These are phyloP conservation scores for Ophiobolus disseminans DNA, from an alignment of 2,329 filamentous ascomycete genomes.

Conservation along the genomic window DNA sequence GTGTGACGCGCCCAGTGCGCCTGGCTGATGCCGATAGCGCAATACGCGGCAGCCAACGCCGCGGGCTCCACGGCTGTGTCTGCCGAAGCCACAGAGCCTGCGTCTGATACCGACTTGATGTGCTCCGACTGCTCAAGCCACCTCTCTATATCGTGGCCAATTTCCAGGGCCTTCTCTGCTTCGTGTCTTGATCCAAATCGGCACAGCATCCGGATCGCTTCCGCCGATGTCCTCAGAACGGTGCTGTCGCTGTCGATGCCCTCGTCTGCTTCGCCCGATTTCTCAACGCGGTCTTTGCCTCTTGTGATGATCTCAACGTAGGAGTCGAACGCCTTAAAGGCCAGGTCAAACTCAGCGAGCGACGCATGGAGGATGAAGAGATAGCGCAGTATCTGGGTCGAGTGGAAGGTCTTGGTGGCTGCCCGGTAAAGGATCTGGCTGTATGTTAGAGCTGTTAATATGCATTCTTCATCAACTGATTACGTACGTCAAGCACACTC, in stretches of 20 bases:
- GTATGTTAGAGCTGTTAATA: neutral
- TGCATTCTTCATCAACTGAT: neutral
- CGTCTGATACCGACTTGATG: slow-evolving; percentile 30
- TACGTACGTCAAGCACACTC: slow-evolving; percentile 71
- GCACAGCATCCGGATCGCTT: slow-evolving; percentile 81
- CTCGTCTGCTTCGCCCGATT: slow-evolving; percentile 71
- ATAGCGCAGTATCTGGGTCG: slow-evolving; percentile 82
- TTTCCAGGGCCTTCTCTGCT: slow-evolving; percentile 77
- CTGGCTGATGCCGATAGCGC: slow-evolving; percentile 83
- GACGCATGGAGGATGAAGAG: slow-evolving; percentile 88
- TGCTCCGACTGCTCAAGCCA: slow-evolving; percentile 69
- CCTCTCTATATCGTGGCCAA: slow-evolving; percentile 74
- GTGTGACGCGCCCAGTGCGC: slow-evolving; percentile 88
- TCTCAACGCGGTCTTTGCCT: slow-evolving; percentile 82
- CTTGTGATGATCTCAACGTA: slow-evolving; percentile 88
- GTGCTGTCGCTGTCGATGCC: slow-evolving; percentile 80
- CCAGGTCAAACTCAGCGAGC: slow-evolving; percentile 89
- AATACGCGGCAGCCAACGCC: slow-evolving; percentile 71
- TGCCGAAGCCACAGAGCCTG: slow-evolving; percentile 41
- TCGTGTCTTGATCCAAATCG: slow-evolving; percentile 78
- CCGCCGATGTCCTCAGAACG: slow-evolving; percentile 77
- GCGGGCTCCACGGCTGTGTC: slow-evolving; percentile 61
- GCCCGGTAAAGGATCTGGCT: slow-evolving; percentile 81
- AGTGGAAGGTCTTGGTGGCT: slow-evolving; percentile 93
- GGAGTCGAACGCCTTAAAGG: slow-evolving; percentile 88